Base-by-base conservation (phyloP, 106 monocot species). In the Triglochin maritima region DNA sequence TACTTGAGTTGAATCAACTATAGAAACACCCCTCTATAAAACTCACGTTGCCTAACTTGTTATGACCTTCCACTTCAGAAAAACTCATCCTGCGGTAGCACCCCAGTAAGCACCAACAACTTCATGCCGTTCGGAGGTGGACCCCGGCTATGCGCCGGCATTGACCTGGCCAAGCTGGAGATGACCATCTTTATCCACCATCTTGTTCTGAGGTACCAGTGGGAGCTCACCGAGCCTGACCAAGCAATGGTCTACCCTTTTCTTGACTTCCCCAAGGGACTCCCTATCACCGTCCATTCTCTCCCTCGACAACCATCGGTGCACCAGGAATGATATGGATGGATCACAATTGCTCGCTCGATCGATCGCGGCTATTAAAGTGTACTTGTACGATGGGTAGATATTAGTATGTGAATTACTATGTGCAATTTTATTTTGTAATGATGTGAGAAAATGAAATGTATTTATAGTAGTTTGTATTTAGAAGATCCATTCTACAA, bases 51-150 rank as follows among this genome's bases (percentile, higher is more conserved):
- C 29, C 29, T 52, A 52, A 52, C 7, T 8, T 52, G 11, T 8
- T 8, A 52, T 52, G 11, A 52, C 7, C 7, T 52, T 8, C 7
- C 7, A 0, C 11, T 52, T 7, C 52, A 52, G 52, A 52, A 52
- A 6, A 52, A 8, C 52, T 8, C 7, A 11, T 52, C 1, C 11
- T 52, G 52, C 52, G 11, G 52, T 52, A 46, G 29, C 16, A 17
- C 66, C 4, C 68, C 77, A 3, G 45, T 15, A 4, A 57, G 11
- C 47, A 72, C 14, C 10, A 72, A 55, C 62, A 79, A 76, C 59
- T 78, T 83, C 73, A 89, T 77, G 80, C 69, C 89, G 4, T 89
- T 82, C 45, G 83, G 89, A 14, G 89, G 89, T 4, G 83, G 89
- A 2, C 73, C 79, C 11, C 80, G 89, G n/a, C 66, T 89, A 8